phyloP scores from a whole-genome alignment of 768 basidiomycete species.

The Phanerodontia chrysosporium region DNA sequence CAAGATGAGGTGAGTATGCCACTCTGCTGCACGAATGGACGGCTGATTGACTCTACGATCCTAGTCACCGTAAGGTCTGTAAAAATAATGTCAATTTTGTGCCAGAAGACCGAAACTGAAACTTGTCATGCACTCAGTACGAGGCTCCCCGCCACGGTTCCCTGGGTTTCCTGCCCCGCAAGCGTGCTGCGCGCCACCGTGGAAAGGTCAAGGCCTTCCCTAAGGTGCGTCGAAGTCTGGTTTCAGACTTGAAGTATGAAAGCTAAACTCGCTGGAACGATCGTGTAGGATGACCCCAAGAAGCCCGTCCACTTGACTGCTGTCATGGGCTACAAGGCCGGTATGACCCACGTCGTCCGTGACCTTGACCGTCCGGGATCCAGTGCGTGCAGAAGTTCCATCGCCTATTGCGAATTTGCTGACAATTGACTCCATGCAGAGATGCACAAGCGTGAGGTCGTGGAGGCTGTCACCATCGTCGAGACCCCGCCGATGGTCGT shows the following conservation, averaged over 20 bases:
- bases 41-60: conserved; percentile 19
- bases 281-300: conserved; percentile 93
- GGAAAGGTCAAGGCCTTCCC: conserved; percentile 99
- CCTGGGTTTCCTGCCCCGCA: conserved; percentile 94
- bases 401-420: background rate
- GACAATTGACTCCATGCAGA: conserved; percentile 43
- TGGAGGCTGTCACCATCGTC: conserved; percentile 93
- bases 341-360: conserved; percentile 99
- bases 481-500: conserved; percentile 97
- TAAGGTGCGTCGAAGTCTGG: conserved; percentile 58
- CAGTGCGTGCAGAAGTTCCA: conserved; percentile 55
- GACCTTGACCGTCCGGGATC: conserved; percentile 99
- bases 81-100: conserved; percentile 1
- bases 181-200: conserved; percentile 94
- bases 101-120: conserved; percentile 18
- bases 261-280: no score
- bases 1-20: conserved; percentile 35
- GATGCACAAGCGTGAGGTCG: conserved; percentile 99
- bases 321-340: conserved; percentile 98
- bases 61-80: conserved; percentile 84
- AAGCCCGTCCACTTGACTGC: conserved; percentile 99
- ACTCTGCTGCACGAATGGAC: background rate
- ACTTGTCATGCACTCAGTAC: conserved; percentile 48
- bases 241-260: background rate
- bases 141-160: conserved; percentile 99